Conservation (phyloP, 176 grass and related monocot species). For the Musa troglodytarum region DNA sequence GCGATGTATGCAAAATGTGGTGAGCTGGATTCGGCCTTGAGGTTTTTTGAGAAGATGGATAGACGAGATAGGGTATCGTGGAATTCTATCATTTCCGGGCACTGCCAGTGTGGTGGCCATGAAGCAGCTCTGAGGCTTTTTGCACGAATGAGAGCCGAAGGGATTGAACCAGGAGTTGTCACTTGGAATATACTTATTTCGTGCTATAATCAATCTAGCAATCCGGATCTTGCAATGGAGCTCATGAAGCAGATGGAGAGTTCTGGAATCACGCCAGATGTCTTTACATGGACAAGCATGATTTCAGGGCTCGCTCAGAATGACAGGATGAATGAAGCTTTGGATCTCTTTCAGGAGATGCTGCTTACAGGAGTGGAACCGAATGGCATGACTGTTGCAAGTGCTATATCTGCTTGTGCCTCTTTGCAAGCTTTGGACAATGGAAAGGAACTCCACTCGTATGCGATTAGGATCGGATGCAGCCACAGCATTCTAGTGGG, state of each 20-base stretch:
- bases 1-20: constrained; percentile 57
- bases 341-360: constrained; percentile 45
- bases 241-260: constrained; percentile 52
- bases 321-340: constrained; percentile 39
- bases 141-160: constrained; percentile 32
- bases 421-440: constrained; percentile 40
- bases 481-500: constrained; percentile 38
- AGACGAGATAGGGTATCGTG: constrained; percentile 43
- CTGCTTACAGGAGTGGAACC: constrained; percentile 44
- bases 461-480: constrained; percentile 44
- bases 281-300: constrained; percentile 71
- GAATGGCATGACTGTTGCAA: constrained; percentile 51
- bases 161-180: constrained; percentile 34
- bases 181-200: constrained; percentile 65
- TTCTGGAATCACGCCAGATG: constrained; percentile 39
- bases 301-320: constrained; percentile 55
- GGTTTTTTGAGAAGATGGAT: constrained; percentile 42
- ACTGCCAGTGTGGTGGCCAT: constrained; percentile 32
- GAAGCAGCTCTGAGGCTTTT: constrained; percentile 40
- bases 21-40: constrained; percentile 24
- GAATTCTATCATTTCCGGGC: constrained; percentile 57
- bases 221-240: constrained; percentile 42
- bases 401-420: constrained; percentile 53
- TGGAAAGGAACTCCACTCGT: constrained; percentile 54
- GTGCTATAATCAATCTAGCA: constrained; percentile 41